These are phyloP conservation scores for Cenococcum geophilum DNA, from an alignment of 495 filamentous ascomycete genomes.

Conservation along the genomic window DNA sequence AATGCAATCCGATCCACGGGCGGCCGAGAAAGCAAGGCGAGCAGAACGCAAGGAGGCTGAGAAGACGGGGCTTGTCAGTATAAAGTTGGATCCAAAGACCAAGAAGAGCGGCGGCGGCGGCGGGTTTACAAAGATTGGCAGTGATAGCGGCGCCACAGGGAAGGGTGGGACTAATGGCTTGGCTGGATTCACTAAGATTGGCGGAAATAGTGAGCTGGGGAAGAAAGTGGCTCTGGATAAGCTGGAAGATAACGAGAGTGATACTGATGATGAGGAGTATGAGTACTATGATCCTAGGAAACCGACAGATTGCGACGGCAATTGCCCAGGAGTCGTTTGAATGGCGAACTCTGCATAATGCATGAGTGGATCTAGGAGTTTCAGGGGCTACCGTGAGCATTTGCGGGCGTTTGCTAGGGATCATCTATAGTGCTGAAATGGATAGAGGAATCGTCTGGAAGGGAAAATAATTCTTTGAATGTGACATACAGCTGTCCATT, in stretches of 20 bases:
- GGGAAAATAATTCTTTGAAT: no score
- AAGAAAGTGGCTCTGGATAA: neutral
- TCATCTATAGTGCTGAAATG: no score
- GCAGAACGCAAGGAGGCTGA: slow-evolving; percentile 54
- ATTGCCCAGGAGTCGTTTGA: neutral
- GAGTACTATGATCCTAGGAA: slow-evolving; percentile 49
- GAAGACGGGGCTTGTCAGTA: slow-evolving; percentile 56
- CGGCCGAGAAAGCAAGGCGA: slow-evolving; percentile 53
- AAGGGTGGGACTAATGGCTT: neutral
- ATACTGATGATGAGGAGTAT: slow-evolving; percentile 36
- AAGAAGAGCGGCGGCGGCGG: slow-evolving; percentile 43
- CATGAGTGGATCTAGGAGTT: no score
- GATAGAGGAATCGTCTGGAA: no score
- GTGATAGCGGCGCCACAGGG: slow-evolving; percentile 11
- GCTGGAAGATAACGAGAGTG: slow-evolving; percentile 42
- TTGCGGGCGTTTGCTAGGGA: no score
- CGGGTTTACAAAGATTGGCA: slow-evolving; percentile 48
- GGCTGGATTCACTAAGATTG: slow-evolving; percentile 27
- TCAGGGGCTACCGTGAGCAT: no score
- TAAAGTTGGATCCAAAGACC: slow-evolving; percentile 39
- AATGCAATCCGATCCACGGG: slow-evolving; percentile 54
- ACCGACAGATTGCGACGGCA: slow-evolving; percentile 45
- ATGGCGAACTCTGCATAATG: no score
- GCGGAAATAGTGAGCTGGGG: slow-evolving; percentile 38
- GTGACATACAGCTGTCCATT: no score